These are phyloP conservation scores for Larix kaempferi DNA, from an alignment of 75 land plant species.

Conservation along the genomic window DNA sequence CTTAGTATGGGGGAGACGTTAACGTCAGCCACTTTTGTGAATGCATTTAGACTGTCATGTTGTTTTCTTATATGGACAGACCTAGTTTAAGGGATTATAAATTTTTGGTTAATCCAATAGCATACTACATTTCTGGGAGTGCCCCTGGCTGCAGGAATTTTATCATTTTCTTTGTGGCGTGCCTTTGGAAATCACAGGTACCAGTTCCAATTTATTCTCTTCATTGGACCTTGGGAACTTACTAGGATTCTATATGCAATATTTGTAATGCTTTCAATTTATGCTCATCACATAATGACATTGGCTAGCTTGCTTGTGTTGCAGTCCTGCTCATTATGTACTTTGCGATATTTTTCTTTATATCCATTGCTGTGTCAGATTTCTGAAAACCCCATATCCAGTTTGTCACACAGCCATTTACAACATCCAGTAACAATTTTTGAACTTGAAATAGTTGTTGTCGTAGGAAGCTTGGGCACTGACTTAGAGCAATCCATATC, in stretches of 20 bases:
- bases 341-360: conserved; percentile 32
- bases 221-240: conserved; percentile 41
- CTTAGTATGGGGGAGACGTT: no score
- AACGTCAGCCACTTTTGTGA: no score
- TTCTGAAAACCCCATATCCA: conserved; percentile 25
- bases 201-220: conserved; percentile 21
- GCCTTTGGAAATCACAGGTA: conserved; percentile 26
- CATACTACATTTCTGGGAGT: conserved; percentile 30
- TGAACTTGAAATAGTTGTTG: conserved; percentile 50
- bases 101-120: conserved; percentile 18
- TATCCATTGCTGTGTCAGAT: conserved; percentile 21
- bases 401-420: conserved; percentile 37
- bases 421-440: conserved; percentile 44
- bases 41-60: no score
- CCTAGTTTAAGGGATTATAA: no score
- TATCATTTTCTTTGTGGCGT: conserved; percentile 5
- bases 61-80: no score
- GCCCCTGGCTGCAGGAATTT: conserved; percentile 28
- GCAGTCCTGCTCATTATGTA: conserved; percentile 36
- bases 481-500: conserved; percentile 37
- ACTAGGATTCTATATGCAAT: conserved; percentile 16
- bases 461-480: conserved; percentile 41
- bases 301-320: conserved; percentile 32
- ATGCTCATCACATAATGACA: conserved; percentile 10
- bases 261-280: no score